Percentiles rank a stretch among this genome's conserved stretches.
phyloP scores from a whole-genome alignment of 2,329 filamentous ascomycete genomes.

The Fusarium keratoplasticum region DNA sequence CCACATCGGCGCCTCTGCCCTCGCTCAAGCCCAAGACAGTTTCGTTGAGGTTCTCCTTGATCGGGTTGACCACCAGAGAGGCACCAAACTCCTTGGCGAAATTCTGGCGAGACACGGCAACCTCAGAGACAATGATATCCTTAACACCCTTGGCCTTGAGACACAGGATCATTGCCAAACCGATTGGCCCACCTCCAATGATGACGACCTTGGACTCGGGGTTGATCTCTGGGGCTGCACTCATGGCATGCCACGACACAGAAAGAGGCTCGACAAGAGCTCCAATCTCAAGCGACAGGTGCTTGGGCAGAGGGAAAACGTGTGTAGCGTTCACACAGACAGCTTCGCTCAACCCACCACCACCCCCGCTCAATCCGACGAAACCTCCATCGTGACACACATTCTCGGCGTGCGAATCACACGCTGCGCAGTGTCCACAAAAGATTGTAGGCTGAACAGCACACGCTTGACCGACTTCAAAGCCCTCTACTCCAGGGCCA shows the following conservation, averaged over 20 bases:
- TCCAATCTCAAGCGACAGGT: constrained; percentile 62
- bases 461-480: constrained; percentile 67
- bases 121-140: constrained; percentile 60
- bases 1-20: constrained; percentile 65
- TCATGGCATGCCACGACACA: constrained; percentile 59
- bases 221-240: constrained; percentile 55
- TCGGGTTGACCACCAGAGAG: constrained; percentile 56
- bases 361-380: constrained; percentile 53
- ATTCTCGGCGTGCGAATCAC: constrained; percentile 64
- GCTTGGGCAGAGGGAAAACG: constrained; percentile 62
- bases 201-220: constrained; percentile 59
- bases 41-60: constrained; percentile 59
- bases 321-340: constrained; percentile 63
- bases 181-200: constrained; percentile 63
- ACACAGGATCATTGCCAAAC: constrained; percentile 59
- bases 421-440: constrained; percentile 67
- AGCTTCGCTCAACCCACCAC: constrained; percentile 67
- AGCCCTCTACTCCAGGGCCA: constrained; percentile 59
- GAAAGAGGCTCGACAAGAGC: constrained; percentile 65
- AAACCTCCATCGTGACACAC: constrained; percentile 63
- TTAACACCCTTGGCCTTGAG: constrained; percentile 60
- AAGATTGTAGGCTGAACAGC: constrained; percentile 70
- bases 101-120: constrained; percentile 53
- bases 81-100: constrained; percentile 59
- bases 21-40: constrained; percentile 59